Percentiles rank a stretch among this genome's conserved stretches.
phyloP scores from a whole-genome alignment of 345 rosid genomes.

The Cardamine resedifolia region DNA sequence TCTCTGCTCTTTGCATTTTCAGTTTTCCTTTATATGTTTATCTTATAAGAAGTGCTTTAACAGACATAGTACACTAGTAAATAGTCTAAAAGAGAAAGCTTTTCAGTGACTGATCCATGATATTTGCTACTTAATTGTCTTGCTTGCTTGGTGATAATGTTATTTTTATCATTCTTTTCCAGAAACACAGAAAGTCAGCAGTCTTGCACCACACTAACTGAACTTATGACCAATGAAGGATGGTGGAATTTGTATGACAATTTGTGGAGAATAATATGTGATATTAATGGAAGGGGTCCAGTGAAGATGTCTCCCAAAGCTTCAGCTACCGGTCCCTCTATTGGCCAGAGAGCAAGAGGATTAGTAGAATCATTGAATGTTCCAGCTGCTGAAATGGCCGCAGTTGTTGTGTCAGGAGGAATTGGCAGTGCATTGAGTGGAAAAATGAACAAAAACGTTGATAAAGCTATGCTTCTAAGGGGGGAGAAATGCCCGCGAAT shows the following conservation, averaged over 20 bases:
- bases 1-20: constrained; percentile 16
- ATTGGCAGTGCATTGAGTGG: constrained; percentile 87
- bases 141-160: constrained; percentile 23
- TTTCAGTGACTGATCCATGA: constrained; percentile 2
- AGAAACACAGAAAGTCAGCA: constrained; percentile 49
- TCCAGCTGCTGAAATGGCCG: constrained; percentile 99
- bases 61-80: neutral
- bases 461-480: constrained; percentile 93
- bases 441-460: constrained; percentile 69
- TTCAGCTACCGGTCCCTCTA: constrained; percentile 62
- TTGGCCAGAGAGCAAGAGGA: constrained; percentile 97
- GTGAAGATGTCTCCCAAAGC: constrained; percentile 62
- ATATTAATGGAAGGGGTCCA: constrained; percentile 83
- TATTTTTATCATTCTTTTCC: constrained; percentile 23
- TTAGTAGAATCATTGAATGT: constrained; percentile 91
- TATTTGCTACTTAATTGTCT: neutral
- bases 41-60: neutral
- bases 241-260: constrained; percentile 93
- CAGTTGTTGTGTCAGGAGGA: constrained; percentile 96
- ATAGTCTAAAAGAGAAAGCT: neutral
- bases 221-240: constrained; percentile 48
- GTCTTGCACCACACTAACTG: constrained; percentile 46
- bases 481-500: constrained; percentile 93
- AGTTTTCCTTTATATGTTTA: neutral
- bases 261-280: constrained; percentile 78